These are phyloP conservation scores for Ganoderma lucidum DNA, from an alignment of 1,284 basidiomycete genomes.

Conservation along the genomic window DNA sequence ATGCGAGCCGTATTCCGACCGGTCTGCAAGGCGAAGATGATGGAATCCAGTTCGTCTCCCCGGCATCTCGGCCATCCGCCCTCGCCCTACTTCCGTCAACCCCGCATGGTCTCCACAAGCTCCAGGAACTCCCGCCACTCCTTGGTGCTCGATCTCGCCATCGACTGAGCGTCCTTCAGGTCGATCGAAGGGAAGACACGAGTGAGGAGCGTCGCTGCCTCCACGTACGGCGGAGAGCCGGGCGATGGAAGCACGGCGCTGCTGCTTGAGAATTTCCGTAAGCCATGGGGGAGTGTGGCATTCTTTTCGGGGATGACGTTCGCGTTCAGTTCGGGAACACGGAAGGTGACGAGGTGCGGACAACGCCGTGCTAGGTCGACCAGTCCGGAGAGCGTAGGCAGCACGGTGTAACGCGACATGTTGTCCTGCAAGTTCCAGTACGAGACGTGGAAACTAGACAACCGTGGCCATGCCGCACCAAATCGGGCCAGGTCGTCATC, in stretches of 20 bases:
- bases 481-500: neutral
- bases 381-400: neutral
- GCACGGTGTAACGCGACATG: neutral
- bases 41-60: too few relatives aligned
- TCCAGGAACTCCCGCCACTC: neutral
- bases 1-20: too few relatives aligned
- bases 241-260: neutral
- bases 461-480: neutral
- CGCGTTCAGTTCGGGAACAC: neutral
- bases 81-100: too few relatives aligned
- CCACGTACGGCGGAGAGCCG: neutral
- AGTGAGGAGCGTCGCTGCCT: neutral
- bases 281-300: neutral
- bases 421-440: neutral
- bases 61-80: too few relatives aligned
- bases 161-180: neutral
- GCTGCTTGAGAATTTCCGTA: neutral
- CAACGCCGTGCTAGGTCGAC: neutral
- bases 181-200: neutral
- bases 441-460: neutral
- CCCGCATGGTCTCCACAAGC: neutral
- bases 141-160: neutral
- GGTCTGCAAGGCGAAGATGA: too few relatives aligned
- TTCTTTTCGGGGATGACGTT: neutral
- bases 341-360: neutral